phyloP scores from a whole-genome alignment of 129 eudicot species.

The Glebionis coronaria region DNA sequence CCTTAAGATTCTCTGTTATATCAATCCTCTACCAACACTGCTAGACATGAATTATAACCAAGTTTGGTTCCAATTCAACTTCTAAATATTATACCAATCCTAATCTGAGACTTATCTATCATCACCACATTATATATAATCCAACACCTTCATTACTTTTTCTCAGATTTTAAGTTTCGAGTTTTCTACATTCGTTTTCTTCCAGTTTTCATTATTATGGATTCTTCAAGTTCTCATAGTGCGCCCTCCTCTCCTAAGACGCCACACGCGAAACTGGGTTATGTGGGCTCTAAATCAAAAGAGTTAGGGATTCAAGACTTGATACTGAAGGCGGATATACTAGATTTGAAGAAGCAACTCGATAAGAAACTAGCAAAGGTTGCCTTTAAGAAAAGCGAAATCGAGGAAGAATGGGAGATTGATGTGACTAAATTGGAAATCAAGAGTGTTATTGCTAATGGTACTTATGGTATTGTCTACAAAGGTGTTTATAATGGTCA shows the following conservation, averaged over 20 bases:
- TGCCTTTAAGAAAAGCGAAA: slow-evolving; percentile 13
- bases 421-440: slow-evolving; percentile 56
- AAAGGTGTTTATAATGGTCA: slow-evolving; percentile 64
- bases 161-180: too few species aligned
- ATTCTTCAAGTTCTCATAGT: too few species aligned
- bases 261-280: not conserved
- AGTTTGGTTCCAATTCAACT: too few species aligned
- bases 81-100: too few species aligned
- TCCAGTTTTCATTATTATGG: too few species aligned
- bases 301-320: slow-evolving; percentile 34
- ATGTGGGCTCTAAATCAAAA: slow-evolving; percentile 18
- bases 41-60: too few species aligned
- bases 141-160: too few species aligned
- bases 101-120: too few species aligned
- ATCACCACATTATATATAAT: too few species aligned
- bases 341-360: not conserved
- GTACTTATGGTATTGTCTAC: slow-evolving; percentile 73
- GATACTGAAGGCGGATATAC: slow-evolving; percentile 50
- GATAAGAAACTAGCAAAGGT: not conserved
- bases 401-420: slow-evolving; percentile 76
- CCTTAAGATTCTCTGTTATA: too few species aligned
- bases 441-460: slow-evolving; percentile 55
- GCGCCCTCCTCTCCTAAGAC: not conserved
- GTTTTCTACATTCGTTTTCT: too few species aligned
- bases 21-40: too few species aligned